Evolutionary conservation across 176 grass and related monocot genomes (phyloP), one percentile per base, ranked within the genome.

Genomic region (Aegilops tauschii): DNA sequence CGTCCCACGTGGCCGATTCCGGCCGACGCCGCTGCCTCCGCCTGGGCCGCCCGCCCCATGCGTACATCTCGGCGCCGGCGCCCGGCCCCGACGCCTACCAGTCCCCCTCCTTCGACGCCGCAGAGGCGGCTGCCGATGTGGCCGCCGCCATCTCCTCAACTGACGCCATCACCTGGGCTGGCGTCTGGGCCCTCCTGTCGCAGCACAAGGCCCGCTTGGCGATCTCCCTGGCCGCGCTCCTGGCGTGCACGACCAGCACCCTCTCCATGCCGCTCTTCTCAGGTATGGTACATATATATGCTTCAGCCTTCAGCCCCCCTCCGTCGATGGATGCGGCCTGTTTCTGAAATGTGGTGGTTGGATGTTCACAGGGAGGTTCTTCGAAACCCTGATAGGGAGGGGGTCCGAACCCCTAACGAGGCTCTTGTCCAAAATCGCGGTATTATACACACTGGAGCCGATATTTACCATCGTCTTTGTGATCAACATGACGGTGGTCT

Each of bases 191-290:
- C 21, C 92, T 98, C 69, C 56, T 95, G 3, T 83, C 82, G 27
- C 73, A 32, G 40, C 90, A 98, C 88, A 92, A 84, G 84, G 77
- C 80, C 23, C 87, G 93, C 89, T 68, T 98, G 39, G 86, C 84
- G 12, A 71, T 87, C 59, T 95, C 81, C 79, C 17, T 94, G 25
- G 88, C 72, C 5, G 94, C 93, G 83, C 93, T 98, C 18, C 54
- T 98, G 68, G 96, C 88, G 42, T 95, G 96, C 85, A 92, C 92
- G 44, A 69, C 77, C 27, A 95, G 96, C 82, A 98, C 96, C 44
- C 93, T 98, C 49, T 90, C 92, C 63, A 94, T 98, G 96, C 96
- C 96, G 78, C 90, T 98, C 84, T 94, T 95, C 73, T 98, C 96
- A 86, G 93, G 96, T 92, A 61, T 49, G 40, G 20, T 1, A 12